Base-by-base conservation (phyloP, 805 yeast genomes). In the Wickerhamomyces silvicola region DNA sequence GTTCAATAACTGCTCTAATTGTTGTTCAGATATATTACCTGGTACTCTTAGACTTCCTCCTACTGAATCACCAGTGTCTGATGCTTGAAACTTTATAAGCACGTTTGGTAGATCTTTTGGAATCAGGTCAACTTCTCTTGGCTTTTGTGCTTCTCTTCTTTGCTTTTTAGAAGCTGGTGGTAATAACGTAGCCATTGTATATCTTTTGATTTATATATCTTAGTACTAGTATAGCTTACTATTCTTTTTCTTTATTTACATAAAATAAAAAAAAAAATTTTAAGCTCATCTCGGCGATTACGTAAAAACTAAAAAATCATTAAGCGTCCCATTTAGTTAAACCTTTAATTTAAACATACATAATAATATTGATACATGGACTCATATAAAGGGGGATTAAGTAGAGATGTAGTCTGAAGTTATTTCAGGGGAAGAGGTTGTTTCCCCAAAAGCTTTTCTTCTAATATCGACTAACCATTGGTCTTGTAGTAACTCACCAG, bases 101-200 rank as follows among this genome's bases (percentile, higher is more conserved):
- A 90, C 95, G 63, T 86, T 77, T 16, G 97, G 96, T 15, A 88
- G 59, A 50, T 85, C 90, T 1, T 55, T 64, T 2, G 97, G 96
- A 12, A 81, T 62, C 9, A 82, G 56, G 31, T 75, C 79, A 18
- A 82, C 80, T 31, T 82, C 90, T 35, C 80, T 75, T 7, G 84
- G 83, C 54, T 74, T 68, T 54, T 87, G 97, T 5, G 94, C 94
- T 41, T 70, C 83, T 53, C 77, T 75, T 57, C 72, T 83, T 54
- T 85, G 95, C 52, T 78, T 84, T 57, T 92, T 90, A 2, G 95
- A 81, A 14, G 84, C 94, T 24, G 97, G 97, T 17, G 98, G 98
- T 28, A 92, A 58, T 27, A 85, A 66, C 1, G 97, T 92, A 31
- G 97, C 92, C 97, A 90, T 88, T 4, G 22, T 32, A n/a, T n/a